Evolutionary conservation across 2,329 filamentous ascomycete genomes (phyloP).

Genomic region (Amauroascus niger): DNA sequence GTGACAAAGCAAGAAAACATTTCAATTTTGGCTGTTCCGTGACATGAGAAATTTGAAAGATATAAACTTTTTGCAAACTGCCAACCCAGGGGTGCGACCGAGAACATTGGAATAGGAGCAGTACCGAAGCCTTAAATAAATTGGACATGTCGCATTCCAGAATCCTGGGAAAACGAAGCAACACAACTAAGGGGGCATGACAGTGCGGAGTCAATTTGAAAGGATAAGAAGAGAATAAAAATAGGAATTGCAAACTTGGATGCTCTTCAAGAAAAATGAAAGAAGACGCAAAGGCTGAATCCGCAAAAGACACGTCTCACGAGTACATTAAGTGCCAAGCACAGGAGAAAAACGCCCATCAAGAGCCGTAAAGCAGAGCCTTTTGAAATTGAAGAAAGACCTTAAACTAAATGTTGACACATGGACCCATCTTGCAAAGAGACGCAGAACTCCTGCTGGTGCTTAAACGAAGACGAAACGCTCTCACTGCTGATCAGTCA

Average conservation of each 20-base stretch:
- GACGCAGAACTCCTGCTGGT: constrained; percentile 37
- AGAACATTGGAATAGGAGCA: constrained; percentile 18
- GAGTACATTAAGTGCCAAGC: constrained; percentile 33
- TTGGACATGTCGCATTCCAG: constrained; percentile 10
- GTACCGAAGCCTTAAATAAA: constrained; percentile 6
- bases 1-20: constrained; percentile 3
- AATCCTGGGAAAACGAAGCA: constrained; percentile 2
- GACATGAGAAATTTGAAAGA: constrained; percentile 16
- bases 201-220: constrained; percentile 2
- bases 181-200: constrained; percentile 3
- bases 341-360: constrained; percentile 36
- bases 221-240: constrained; percentile 2
- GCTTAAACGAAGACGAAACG: constrained; percentile 32
- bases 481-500: constrained; percentile 26
- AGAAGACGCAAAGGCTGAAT: constrained; percentile 15
- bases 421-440: constrained; percentile 35
- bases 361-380: constrained; percentile 35
- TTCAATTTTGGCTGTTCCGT: constrained; percentile 13
- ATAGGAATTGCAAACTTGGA: constrained; percentile 1
- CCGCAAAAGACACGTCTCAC: constrained; percentile 14
- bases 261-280: constrained; percentile 2
- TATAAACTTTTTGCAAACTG: constrained; percentile 39
- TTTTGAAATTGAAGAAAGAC: constrained; percentile 24
- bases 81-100: constrained; percentile 35
- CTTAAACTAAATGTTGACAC: constrained; percentile 28